These are phyloP conservation scores for Fusarium setosum DNA, from an alignment of 2,329 filamentous ascomycete species.

Conservation along the genomic window DNA sequence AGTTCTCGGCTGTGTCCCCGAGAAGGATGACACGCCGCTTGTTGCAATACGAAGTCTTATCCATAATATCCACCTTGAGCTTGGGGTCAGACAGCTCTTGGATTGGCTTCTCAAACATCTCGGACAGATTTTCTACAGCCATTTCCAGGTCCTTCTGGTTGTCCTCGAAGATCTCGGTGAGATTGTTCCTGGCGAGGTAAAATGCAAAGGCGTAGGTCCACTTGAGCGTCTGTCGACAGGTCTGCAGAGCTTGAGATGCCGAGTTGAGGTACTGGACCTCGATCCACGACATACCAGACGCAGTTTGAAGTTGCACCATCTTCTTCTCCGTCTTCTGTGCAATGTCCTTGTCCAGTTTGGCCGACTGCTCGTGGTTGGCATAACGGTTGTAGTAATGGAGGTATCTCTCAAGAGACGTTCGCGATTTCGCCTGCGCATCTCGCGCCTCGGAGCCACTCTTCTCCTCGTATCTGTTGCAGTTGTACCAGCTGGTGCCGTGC, in stretches of 20 bases:
- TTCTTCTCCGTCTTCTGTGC: slow-evolving; percentile 98
- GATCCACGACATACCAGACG: slow-evolving; percentile 98
- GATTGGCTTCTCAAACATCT: slow-evolving; percentile 99
- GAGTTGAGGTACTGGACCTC: slow-evolving; percentile 97
- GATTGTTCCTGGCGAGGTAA: slow-evolving; percentile 94
- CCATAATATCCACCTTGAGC: slow-evolving; percentile 97
- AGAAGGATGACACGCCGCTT: slow-evolving; percentile 90
- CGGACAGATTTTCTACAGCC: slow-evolving; percentile 95
- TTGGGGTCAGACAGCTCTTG: slow-evolving; percentile 85
- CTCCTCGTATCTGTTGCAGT: slow-evolving; percentile 97
- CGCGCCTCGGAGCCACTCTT: slow-evolving; percentile 92
- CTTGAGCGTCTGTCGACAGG: slow-evolving; percentile 97
- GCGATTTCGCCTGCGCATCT: slow-evolving; percentile 90
- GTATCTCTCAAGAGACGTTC: slow-evolving; percentile 94
- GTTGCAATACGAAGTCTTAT: slow-evolving; percentile 98
- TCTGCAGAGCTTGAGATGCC: slow-evolving; percentile 92
- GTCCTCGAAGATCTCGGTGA: slow-evolving; percentile 97
- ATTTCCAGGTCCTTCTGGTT: slow-evolving; percentile 98
- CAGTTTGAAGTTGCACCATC: slow-evolving; percentile 95
- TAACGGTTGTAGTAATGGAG: slow-evolving; percentile 99
- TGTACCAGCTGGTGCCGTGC: slow-evolving; percentile 99
- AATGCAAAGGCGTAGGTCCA: slow-evolving; percentile 99
- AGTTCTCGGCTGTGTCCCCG: slow-evolving; percentile 91
- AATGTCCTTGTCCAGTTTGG: slow-evolving; percentile 95
- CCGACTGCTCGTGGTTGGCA: slow-evolving; percentile 98